A percentile compares a stretch with the other conserved stretches of the same genome.
These are phyloP conservation scores for Phytophthora litchii DNA, from an alignment of 352 stramenopile genomes.

Conservation along the genomic window DNA sequence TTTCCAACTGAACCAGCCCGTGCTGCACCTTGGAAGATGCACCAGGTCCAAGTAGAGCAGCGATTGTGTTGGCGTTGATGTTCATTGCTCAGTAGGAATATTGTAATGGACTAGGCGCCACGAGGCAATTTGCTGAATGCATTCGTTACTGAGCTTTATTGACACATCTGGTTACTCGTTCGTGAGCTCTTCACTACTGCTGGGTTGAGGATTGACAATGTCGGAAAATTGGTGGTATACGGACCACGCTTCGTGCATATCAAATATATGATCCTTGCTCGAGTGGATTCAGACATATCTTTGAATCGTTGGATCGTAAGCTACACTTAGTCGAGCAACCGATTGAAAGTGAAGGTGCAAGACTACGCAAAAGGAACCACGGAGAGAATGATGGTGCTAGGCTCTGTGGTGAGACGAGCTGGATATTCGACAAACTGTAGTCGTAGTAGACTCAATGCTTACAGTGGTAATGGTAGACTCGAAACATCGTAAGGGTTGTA, in stretches of 20 bases:
- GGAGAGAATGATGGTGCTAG: slow-evolving; percentile 20
- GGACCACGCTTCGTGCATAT: slow-evolving; percentile 5
- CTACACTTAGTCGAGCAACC: background rate
- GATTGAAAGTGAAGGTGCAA: background rate
- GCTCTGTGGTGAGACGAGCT: background rate
- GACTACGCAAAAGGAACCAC: background rate
- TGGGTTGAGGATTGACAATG: slow-evolving; percentile 26
- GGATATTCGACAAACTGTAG: background rate
- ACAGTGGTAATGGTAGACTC: background rate
- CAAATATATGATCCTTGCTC: slow-evolving; percentile 24
- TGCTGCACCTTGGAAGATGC: slow-evolving; percentile 28
- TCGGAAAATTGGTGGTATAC: slow-evolving; percentile 13
- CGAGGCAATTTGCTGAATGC: slow-evolving; percentile 28
- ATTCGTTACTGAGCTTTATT: slow-evolving; percentile 11
- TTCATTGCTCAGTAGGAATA: slow-evolving; percentile 21
- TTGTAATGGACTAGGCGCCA: slow-evolving; percentile 19
- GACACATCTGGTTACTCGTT: slow-evolving; percentile 6
- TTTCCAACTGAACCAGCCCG: slow-evolving; percentile 38
- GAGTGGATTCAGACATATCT: slow-evolving; percentile 18
- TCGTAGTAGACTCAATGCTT: background rate
- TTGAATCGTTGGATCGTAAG: slow-evolving; percentile 9
- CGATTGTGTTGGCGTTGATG: slow-evolving; percentile 34
- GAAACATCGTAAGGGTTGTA: slow-evolving; percentile 4
- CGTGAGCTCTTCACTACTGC: background rate
- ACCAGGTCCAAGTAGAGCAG: slow-evolving; percentile 25